These are phyloP conservation scores for Leucoagaricus sp. DNA, from an alignment of 1,284 basidiomycete species.

Conservation along the genomic window DNA sequence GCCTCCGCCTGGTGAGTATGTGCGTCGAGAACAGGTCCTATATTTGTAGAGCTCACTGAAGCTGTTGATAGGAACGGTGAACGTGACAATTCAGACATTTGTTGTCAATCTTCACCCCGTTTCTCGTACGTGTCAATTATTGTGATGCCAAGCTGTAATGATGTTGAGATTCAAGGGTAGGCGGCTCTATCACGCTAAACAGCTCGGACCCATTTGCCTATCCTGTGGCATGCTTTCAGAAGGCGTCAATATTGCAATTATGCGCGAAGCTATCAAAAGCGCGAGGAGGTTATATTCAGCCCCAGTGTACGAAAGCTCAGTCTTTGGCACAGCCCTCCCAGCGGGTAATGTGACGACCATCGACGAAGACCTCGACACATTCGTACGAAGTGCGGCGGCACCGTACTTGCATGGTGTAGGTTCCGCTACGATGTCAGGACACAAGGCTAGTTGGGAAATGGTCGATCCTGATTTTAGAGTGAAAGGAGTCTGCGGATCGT, in stretches of 20 bases:
- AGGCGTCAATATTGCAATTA: conserved; percentile 35
- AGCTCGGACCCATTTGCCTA: conserved; percentile 36
- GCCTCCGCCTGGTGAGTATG: neutral
- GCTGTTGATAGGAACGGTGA: neutral
- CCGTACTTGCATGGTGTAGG: conserved; percentile 28
- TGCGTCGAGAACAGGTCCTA: neutral
- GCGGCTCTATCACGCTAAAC: conserved; percentile 21
- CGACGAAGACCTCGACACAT: conserved; percentile 37
- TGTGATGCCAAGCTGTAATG: neutral
- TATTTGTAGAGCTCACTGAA: neutral
- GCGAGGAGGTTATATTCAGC: conserved; percentile 32
- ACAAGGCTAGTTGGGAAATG: conserved; percentile 25
- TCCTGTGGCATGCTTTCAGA: conserved; percentile 37
- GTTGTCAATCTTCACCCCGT: conserved; percentile 8
- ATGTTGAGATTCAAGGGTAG: neutral
- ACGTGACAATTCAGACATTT: conserved; percentile 7
- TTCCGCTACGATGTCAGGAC: conserved; percentile 29
- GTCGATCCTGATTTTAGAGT: conserved; percentile 43
- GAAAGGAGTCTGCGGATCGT: conserved; percentile 40
- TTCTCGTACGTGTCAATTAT: neutral
- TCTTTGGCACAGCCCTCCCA: conserved; percentile 20
- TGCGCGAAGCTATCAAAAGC: conserved; percentile 34
- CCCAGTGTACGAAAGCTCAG: conserved; percentile 34
- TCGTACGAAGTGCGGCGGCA: conserved; percentile 6
- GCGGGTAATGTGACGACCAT: conserved; percentile 22